A percentile compares a stretch with the other conserved stretches of the same genome.
phyloP scores from a whole-genome alignment of 2,329 filamentous ascomycete genomes.

The Aureobasidium melanogenum region DNA sequence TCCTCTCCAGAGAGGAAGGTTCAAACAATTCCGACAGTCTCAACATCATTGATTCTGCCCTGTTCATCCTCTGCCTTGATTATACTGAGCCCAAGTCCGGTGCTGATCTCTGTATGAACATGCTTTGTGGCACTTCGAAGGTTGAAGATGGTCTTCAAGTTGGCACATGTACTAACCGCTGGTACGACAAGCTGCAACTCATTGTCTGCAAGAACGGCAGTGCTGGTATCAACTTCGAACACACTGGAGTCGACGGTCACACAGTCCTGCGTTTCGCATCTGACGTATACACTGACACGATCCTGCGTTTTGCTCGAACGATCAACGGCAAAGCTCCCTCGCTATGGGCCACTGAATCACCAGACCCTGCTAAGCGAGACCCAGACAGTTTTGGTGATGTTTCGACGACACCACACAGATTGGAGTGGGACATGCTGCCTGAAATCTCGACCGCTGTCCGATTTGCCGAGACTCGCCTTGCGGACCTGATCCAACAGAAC shows the following conservation, averaged over 20 bases:
- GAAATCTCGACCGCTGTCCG: conserved; percentile 85
- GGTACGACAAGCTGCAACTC: conserved; percentile 99
- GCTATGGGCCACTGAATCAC: conserved; percentile 82
- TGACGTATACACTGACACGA: conserved; percentile 95
- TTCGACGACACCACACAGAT: conserved; percentile 85
- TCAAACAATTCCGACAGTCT: conserved; percentile 95
- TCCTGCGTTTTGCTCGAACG: conserved; percentile 84
- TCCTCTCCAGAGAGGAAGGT: conserved; percentile 73
- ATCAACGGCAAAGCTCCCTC: conserved; percentile 92
- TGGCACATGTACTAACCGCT: conserved; percentile 93
- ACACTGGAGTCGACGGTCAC: conserved; percentile 95
- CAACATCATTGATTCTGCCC: conserved; percentile 86
- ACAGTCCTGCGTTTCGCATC: conserved; percentile 94
- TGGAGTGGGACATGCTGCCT: conserved; percentile 95
- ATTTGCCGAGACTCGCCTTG: conserved; percentile 88
- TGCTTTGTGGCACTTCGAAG: conserved; percentile 92
- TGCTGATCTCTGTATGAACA: conserved; percentile 88
- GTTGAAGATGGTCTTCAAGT: conserved; percentile 91
- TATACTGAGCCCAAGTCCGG: conserved; percentile 77
- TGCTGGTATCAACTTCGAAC: conserved; percentile 98
- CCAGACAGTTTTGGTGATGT: conserved; percentile 88
- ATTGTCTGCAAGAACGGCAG: conserved; percentile 99
- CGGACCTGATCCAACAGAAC: conserved; percentile 92
- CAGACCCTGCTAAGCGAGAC: conserved; percentile 86
- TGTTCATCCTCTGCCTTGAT: conserved; percentile 88